Base-by-base conservation (phyloP, 129 eudicot genomes). In the Arctium lappa region DNA sequence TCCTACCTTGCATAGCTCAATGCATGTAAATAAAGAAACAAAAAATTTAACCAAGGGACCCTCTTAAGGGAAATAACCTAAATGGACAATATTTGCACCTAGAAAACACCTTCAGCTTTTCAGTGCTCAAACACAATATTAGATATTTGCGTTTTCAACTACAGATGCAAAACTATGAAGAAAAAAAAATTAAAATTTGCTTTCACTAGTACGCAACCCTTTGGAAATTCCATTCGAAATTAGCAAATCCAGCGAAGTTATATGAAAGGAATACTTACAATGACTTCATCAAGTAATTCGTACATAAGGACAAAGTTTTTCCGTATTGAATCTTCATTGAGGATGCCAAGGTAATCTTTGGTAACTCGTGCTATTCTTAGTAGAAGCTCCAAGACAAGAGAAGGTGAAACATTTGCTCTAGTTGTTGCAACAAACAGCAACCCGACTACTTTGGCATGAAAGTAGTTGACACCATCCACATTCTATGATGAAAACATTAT, bases 401-500 rank as follows among this genome's bases (percentile, higher is more conserved):
- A 95, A 79, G 97, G 99, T 46, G 97, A 91, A 42, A 90, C 83
- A 80, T 93, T 95, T 79, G 89, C 84, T 89, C 99, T 90, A 30
- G 97, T 95, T 77, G 97, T 93, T 79, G 99, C 99, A 82, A 91
- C 99, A 89, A 95, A 95, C 69, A 95, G 89, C 86, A 95, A 80
- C 78, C 99, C 97, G 80, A 90, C 99, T 83, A 95, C 94, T 88
- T 95, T 95, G 80, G 91, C 97, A 85, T 95, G 99, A 82, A 95
- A 92, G 89, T 95, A 95, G 88, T 95, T 95, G 65, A 95, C 97
- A 27, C 99, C 99, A 81, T 93, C 99, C 42, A 95, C 91, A 46
- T 95, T 95, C 99, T 95, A 62, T 74, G 38, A 74, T 84, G 36
- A 79, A 74, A 69, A 50, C 74, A 85, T 76, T 18, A 79, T 72